Conservation (phyloP, 1,284 basidiomycete species). For the Trichosporon sp. region DNA sequence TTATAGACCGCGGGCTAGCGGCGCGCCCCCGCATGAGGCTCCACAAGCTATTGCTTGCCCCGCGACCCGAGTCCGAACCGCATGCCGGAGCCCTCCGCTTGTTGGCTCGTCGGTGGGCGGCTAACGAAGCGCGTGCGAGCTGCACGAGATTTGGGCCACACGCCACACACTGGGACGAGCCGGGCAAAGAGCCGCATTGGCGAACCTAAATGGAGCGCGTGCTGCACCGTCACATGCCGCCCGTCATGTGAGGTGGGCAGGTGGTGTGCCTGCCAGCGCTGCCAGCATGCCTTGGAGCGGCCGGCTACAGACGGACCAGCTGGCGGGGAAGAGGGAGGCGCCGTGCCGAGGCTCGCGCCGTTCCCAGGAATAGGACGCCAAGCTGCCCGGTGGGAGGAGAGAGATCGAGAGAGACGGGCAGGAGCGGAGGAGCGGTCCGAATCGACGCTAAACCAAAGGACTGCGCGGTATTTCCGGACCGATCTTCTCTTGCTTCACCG, state of each 20-base stretch:
- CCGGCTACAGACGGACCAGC: neutral
- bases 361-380: neutral
- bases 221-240: neutral
- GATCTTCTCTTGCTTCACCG: neutral
- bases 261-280: neutral
- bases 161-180: neutral
- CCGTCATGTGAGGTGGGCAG: neutral
- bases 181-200: neutral
- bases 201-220: neutral
- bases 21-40: neutral
- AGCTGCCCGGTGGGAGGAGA: neutral
- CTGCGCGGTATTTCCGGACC: neutral
- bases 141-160: too few relatives aligned
- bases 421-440: neutral
- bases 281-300: neutral
- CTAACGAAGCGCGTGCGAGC: neutral
- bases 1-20: neutral
- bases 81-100: neutral
- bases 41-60: neutral
- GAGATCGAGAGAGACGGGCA: too few relatives aligned
- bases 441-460: neutral
- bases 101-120: neutral
- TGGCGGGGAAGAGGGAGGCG: too few relatives aligned
- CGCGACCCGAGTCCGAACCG: neutral
- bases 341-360: too few relatives aligned